Evolutionary conservation across 2,329 filamentous ascomycete species (phyloP), one percentile per base, ranked within the genome.

Genomic region (Fusarium cyanostomum): DNA sequence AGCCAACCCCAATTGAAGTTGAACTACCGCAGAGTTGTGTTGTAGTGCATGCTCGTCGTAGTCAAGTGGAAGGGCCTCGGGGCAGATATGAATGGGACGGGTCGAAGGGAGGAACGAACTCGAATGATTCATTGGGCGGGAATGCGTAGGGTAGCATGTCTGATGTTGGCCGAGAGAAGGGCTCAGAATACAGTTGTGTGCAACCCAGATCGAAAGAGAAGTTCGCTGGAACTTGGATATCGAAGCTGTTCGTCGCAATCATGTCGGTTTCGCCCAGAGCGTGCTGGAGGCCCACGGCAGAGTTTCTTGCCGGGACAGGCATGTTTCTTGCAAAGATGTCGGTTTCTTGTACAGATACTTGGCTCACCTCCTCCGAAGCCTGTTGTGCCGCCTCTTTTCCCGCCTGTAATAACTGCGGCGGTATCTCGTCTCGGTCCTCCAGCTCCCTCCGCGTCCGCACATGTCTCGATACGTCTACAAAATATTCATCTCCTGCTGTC

Each of bases 381-480:
- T 26, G 46, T n/a, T 45, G 41, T 11, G 35, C 12, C 7, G 34
- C 18, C 21, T 16, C 30, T 26, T 37, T 21, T n/a, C 15, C 31
- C 12, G 34, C 26, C 24, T 49, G 26, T 11, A 59, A 31, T 24
- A 55, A 42, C 33, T 39, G 53, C 4, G 53, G 53, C 0, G 61
- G 53, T 1, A 62, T 52, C n/a, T 62, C 54, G 27, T 59, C 59
- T 21, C 52, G 46, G 27, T 56, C 54, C 28, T 53, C 55, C 21
- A 60, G 42, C 33, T 59, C 21, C 8, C 5, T 52, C 18, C 62
- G 39, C 15, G 57, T 62, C 11, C 38, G 42, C 6, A 64, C 48
- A 10, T 56, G 62, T 15, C 37, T 30, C 3, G 59, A 59, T 5
- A 42, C 52, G 15, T 62, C 55, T 41, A 62, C 18, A 43, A 59